A percentile compares a stretch with the other conserved stretches of the same genome.
Conservation (phyloP, 371 early-diverging fungal species). For the Paramicrosporidium saccamoebae region DNA sequence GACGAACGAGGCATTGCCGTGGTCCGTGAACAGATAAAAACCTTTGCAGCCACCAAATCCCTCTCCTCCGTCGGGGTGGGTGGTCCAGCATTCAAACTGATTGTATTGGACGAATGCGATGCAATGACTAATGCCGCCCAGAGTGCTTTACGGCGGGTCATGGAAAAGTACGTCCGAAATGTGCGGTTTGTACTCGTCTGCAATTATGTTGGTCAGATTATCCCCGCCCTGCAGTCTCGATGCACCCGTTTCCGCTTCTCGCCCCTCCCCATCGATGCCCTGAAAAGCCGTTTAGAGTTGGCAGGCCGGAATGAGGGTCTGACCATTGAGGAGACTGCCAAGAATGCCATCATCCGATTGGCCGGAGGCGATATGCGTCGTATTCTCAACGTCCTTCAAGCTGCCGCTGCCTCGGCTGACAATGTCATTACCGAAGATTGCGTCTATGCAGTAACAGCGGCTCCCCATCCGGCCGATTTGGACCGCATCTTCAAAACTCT, state of each 20-base stretch:
- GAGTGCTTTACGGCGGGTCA: constrained; percentile 81
- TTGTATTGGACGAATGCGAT: constrained; percentile 95
- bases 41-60: constrained; percentile 71
- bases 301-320: constrained; percentile 44
- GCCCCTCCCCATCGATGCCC: constrained; percentile 41
- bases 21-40: constrained; percentile 92
- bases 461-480: constrained; percentile 61
- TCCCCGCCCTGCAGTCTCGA: constrained; percentile 88
- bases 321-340: constrained; percentile 39
- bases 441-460: constrained; percentile 62
- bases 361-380: constrained; percentile 89
- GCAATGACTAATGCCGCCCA: constrained; percentile 90
- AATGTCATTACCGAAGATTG: constrained; percentile 27
- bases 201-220: constrained; percentile 92
- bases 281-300: constrained; percentile 25
- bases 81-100: constrained; percentile 52
- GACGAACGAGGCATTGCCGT: constrained; percentile 98
- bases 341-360: constrained; percentile 31
- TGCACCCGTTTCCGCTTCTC: constrained; percentile 93
- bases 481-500: constrained; percentile 36
- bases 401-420: constrained; percentile 37
- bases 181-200: constrained; percentile 95
- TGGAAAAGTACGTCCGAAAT: constrained; percentile 88
- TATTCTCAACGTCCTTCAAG: constrained; percentile 68
- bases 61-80: constrained; percentile 15